Evolutionary conservation across 305 asterid genomes (phyloP), one percentile per base, ranked within the genome.

Genomic region (Fraxinus paxiana): DNA sequence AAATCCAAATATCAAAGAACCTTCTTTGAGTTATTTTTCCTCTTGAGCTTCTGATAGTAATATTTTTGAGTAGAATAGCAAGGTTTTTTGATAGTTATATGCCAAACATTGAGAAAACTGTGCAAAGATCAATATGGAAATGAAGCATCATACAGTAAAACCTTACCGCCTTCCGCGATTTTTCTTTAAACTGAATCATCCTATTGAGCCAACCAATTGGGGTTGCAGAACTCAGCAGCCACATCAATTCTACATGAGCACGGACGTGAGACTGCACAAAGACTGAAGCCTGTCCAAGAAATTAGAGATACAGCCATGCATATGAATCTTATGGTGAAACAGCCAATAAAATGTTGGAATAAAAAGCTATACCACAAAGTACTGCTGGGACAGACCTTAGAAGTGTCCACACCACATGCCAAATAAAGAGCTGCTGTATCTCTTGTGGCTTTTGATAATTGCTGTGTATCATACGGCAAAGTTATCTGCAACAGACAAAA

Each of bases 191-290:
- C 80, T 94, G 99, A 81, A 94, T 94, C 99, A 96, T 96, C 88
- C 82, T 89, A 80, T 94, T 96, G 79, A 96, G 97, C 99, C 98
- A 92, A 72, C 98, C 98, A 81, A 94, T 92, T 74, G 98, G 99
- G 34, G 97, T 91, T 72, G 94, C 90, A 70, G 97, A 89, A 87
- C 98, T 94, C 84, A 96, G 89, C 82, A 94, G 85, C 98, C 99
- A 96, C 98, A 92, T 94, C 91, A 96, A 82, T 84, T 96, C 98
- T 56, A 91, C 95, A 86, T 92, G 98, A 84, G 98, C 99, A 83
- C 91, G 91, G 30, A 96, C 97, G 84, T 96, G 99, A 80, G 98
- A 94, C 92, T 94, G 98, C 91, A 96, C 97, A 88, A 96, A 96
- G 73, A 96, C 97, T 81, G 98, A 94, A 79, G 98, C 97, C 98